Evolutionary conservation across 768 basidiomycete species (phyloP).

Genomic region (Termitomyces sp.): DNA sequence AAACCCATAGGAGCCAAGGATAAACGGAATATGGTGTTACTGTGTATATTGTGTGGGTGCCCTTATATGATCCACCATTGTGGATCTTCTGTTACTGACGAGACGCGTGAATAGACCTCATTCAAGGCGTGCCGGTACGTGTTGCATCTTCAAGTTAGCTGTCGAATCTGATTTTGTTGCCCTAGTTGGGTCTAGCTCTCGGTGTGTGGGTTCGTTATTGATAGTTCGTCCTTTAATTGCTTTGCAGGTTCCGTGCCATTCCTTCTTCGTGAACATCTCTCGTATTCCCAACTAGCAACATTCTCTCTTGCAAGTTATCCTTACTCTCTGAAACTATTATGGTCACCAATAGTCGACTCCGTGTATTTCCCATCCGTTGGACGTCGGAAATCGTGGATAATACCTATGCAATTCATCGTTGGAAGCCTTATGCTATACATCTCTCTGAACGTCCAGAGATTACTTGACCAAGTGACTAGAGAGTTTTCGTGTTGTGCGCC

Average conservation of each 20-base stretch:
- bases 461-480: constrained; percentile 71
- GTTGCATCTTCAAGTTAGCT: constrained; percentile 2
- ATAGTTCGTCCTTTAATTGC: neutral
- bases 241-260: constrained; percentile 88
- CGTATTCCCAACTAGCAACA: constrained; percentile 94
- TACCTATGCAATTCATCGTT: constrained; percentile 92
- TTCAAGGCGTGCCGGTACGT: constrained; percentile 89
- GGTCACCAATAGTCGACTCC: constrained; percentile 97
- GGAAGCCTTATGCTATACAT: constrained; percentile 81
- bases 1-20: constrained; percentile 65
- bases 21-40: constrained; percentile 77
- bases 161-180: constrained; percentile 6
- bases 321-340: constrained; percentile 94
- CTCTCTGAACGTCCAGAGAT: constrained; percentile 65
- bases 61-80: neutral
- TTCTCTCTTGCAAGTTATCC: constrained; percentile 93
- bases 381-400: constrained; percentile 98
- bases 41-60: constrained; percentile 83
- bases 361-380: constrained; percentile 78
- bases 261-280: constrained; percentile 90
- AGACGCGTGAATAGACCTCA: constrained; percentile 45
- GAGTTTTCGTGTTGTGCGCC: constrained; percentile 3
- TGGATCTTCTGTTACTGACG: constrained; percentile 5
- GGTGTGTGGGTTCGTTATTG: constrained; percentile 38
- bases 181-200: constrained; percentile 82